phyloP scores from a whole-genome alignment of 163 green algal species.

The Scenedesmus sp. region DNA sequence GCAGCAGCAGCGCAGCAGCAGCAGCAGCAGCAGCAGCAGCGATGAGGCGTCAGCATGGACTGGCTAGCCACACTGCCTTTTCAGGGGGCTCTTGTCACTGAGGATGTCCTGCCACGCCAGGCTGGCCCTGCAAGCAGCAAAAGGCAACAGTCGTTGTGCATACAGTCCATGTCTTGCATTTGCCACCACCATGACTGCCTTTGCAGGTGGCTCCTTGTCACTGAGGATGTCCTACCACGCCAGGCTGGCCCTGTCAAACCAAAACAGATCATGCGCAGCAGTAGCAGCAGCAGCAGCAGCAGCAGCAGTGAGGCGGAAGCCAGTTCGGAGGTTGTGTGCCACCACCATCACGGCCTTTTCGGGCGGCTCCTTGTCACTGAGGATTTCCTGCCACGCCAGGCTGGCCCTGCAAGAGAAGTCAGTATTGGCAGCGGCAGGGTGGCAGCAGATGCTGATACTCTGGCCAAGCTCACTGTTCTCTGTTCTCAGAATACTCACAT shows the following conservation, averaged over 20 bases:
- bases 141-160: too few relatives aligned
- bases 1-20: too few relatives aligned
- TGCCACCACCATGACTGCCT: not conserved
- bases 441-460: not conserved
- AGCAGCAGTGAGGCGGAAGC: too few relatives aligned
- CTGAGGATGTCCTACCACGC: slow-evolving; percentile 84
- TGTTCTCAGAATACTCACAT: too few relatives aligned
- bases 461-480: too few relatives aligned
- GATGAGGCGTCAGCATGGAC: too few relatives aligned
- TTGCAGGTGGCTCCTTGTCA: slow-evolving; percentile 26
- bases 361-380: slow-evolving; percentile 55
- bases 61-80: not conserved
- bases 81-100: slow-evolving; percentile 25
- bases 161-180: too few relatives aligned
- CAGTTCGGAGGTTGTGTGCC: too few relatives aligned
- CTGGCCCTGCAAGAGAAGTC: slow-evolving; percentile 68
- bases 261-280: too few relatives aligned
- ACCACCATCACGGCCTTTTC: not conserved
- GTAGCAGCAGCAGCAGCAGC: too few relatives aligned
- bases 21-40: too few relatives aligned
- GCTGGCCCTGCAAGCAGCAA: slow-evolving; percentile 68
- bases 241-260: slow-evolving; percentile 72
- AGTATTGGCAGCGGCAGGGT: not conserved
- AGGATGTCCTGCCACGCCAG: slow-evolving; percentile 87
- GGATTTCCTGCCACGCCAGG: slow-evolving; percentile 84